phyloP scores from a whole-genome alignment of 305 asterid species.

The Rubia balearica region DNA sequence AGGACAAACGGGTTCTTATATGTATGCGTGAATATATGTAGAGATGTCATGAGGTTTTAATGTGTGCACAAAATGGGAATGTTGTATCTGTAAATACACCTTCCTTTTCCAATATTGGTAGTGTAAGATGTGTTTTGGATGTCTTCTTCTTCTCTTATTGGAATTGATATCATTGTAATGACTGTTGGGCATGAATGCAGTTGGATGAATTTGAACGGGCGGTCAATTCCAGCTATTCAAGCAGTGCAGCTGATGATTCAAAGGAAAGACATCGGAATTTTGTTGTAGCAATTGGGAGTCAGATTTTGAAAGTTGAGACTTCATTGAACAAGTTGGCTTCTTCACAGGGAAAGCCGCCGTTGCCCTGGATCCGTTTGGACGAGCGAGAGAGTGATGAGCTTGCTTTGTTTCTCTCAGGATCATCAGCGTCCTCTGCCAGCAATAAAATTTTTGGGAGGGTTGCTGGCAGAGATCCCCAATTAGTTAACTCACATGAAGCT shows the following conservation, averaged over 20 bases:
- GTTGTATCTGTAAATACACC: too few relatives aligned
- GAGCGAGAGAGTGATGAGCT: slow-evolving; percentile 82
- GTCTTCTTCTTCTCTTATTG: background rate
- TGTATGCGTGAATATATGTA: background rate
- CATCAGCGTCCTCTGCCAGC: slow-evolving; percentile 24
- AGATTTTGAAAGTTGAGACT: slow-evolving; percentile 50
- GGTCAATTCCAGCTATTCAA: slow-evolving; percentile 54
- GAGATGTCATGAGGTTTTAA: background rate
- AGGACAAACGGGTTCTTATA: background rate
- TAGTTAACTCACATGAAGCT: slow-evolving; percentile 24
- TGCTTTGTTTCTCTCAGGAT: slow-evolving; percentile 68
- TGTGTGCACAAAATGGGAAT: background rate
- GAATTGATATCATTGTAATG: slow-evolving; percentile 8
- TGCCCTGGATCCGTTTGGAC: slow-evolving; percentile 76
- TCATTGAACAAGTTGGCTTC: slow-evolving; percentile 44
- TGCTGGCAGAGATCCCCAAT: slow-evolving; percentile 25
- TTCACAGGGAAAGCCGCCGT: slow-evolving; percentile 68
- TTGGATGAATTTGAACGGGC: slow-evolving; percentile 89
- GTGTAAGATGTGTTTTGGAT: background rate
- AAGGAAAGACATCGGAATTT: slow-evolving; percentile 67
- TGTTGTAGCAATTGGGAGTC: slow-evolving; percentile 53
- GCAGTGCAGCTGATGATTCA: slow-evolving; percentile 50
- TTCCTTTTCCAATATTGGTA: too few relatives aligned
- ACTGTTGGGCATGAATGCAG: slow-evolving; percentile 34
- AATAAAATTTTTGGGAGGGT: slow-evolving; percentile 25